Evolutionary conservation across 345 rosid species (phyloP), one percentile per base, ranked within the genome.

Genomic region (Jatropha curcas): DNA sequence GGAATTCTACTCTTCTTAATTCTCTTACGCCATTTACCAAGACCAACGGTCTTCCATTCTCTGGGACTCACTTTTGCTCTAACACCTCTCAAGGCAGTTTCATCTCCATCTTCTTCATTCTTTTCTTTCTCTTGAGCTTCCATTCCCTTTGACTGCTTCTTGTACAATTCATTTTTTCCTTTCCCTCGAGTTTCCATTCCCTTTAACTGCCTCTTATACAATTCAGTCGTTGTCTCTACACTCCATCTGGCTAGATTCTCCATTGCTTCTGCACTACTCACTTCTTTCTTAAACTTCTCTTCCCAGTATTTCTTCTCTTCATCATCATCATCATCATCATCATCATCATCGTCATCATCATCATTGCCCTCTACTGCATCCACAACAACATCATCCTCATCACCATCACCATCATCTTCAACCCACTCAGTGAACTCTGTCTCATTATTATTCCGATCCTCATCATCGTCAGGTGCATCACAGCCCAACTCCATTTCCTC

Each of bases 401-500:
- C 51, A 3, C 75, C 83, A 67, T 81, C 80, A 24, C 62, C 81
- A 65, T 81, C 86, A 64, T 85, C 92, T 81, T 86, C 88, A 12
- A 86, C 75, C 92, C 98, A 87, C 11, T 88, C 92, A 0, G 84
- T 79, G 71, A 80, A 85, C 80, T 86, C 85, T 0, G 48, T 74
- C 70, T 80, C 86, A 51, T 79, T 75, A 35, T 74, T 75, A 50
- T 77, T 71, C 16, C 77, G 60, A 28, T 83, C 82, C 67, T 88
- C 92, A 17, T 76, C 88, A 0, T 90, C 96, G 27, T 94, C 98
- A 0, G 94, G 97, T 10, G 99, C 98, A 87, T 95, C 99, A 71
- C 97, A 95, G 11, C 98, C 99, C 81, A 95, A 50, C 82, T 95
- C 99, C 87, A 85, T 81, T 84, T 95, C 99, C 83, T 95, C 99